These are phyloP conservation scores for Blepharisma undulans DNA, from an alignment of 169 alveolate genomes.

Conservation along the genomic window DNA sequence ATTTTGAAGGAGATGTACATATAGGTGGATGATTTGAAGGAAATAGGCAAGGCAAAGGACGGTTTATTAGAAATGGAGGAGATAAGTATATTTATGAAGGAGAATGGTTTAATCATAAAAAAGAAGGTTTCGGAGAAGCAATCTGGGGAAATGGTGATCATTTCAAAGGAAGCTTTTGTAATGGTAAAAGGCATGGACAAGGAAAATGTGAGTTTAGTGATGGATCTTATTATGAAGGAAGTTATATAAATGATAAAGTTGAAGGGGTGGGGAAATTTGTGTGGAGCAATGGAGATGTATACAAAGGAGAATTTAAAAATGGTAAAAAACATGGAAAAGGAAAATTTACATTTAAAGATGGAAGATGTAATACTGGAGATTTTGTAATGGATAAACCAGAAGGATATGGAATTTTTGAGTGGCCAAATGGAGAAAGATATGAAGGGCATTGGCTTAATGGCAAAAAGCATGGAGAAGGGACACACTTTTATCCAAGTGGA, in stretches of 20 bases:
- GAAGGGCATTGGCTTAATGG: neutral
- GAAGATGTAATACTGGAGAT: conserved; percentile 41
- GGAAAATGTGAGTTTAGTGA: conserved; percentile 58
- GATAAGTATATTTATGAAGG: conserved; percentile 33
- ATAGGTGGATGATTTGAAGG: conserved; percentile 50
- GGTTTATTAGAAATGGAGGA: conserved; percentile 37
- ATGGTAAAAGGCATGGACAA: conserved; percentile 66
- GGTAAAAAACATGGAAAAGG: conserved; percentile 58
- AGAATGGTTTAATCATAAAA: neutral
- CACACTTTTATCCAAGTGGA: neutral
- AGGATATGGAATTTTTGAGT: conserved; percentile 8
- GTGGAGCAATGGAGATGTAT: conserved; percentile 27
- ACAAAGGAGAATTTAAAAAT: conserved; percentile 42
- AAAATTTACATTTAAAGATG: conserved; percentile 39
- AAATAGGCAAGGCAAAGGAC: conserved; percentile 56
- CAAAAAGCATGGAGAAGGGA: conserved; percentile 33
- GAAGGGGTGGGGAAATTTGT: conserved; percentile 50
- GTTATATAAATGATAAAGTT: conserved; percentile 30
- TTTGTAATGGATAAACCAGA: conserved; percentile 27
- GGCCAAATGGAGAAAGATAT: conserved; percentile 37
- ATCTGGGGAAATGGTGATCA: conserved; percentile 50
- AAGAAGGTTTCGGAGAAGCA: conserved; percentile 37
- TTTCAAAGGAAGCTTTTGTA: conserved; percentile 34
- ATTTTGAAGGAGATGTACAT: neutral
- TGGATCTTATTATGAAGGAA: conserved; percentile 67